A percentile compares a stretch with the other conserved stretches of the same genome.
These are phyloP conservation scores for Mortierella sp. DNA, from an alignment of 371 early-diverging fungal species.

Conservation along the genomic window DNA sequence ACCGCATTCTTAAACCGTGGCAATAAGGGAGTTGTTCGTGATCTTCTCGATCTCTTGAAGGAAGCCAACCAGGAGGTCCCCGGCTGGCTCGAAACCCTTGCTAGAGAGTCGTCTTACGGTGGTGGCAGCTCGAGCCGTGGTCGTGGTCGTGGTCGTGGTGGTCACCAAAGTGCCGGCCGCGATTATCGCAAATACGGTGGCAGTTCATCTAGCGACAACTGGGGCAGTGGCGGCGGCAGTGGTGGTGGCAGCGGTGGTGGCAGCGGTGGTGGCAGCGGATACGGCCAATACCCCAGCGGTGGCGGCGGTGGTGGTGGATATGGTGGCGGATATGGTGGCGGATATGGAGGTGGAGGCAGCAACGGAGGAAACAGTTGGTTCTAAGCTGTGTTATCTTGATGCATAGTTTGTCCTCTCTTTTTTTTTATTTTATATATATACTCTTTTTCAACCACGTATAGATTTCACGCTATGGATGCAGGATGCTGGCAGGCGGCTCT, in stretches of 20 bases:
- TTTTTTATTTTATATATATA: slow-evolving; percentile 15
- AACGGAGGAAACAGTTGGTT: slow-evolving; percentile 59
- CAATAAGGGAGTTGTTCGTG: slow-evolving; percentile 90
- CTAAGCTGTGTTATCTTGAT: slow-evolving; percentile 32
- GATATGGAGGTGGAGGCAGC: slow-evolving; percentile 35
- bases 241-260: slow-evolving; percentile 63
- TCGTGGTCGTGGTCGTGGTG: slow-evolving; percentile 57
- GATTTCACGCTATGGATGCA: slow-evolving; percentile 51
- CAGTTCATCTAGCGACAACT: slow-evolving; percentile 28
- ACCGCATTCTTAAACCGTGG: slow-evolving; percentile 98
- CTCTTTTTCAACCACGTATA: slow-evolving; percentile 8
- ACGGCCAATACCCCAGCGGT: slow-evolving; percentile 55
- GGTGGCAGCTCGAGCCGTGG: slow-evolving; percentile 76
- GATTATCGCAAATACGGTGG: slow-evolving; percentile 58
- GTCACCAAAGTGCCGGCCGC: slow-evolving; percentile 42
- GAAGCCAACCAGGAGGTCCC: slow-evolving; percentile 94
- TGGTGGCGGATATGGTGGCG: slow-evolving; percentile 29
- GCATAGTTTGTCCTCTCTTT: slow-evolving; percentile 7
- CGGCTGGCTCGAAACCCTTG: slow-evolving; percentile 79
- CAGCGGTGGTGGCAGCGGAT: slow-evolving; percentile 46
- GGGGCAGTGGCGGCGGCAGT: slow-evolving; percentile 36
- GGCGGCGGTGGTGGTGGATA: slow-evolving; percentile 16
- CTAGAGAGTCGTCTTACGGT: slow-evolving; percentile 67
- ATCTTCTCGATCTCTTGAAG: slow-evolving; percentile 89
- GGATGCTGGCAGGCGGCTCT: slow-evolving; percentile 50